Percentiles rank a stretch among this genome's conserved stretches.
phyloP scores from a whole-genome alignment of 805 yeast species.

The Ascoidea rubescens region DNA sequence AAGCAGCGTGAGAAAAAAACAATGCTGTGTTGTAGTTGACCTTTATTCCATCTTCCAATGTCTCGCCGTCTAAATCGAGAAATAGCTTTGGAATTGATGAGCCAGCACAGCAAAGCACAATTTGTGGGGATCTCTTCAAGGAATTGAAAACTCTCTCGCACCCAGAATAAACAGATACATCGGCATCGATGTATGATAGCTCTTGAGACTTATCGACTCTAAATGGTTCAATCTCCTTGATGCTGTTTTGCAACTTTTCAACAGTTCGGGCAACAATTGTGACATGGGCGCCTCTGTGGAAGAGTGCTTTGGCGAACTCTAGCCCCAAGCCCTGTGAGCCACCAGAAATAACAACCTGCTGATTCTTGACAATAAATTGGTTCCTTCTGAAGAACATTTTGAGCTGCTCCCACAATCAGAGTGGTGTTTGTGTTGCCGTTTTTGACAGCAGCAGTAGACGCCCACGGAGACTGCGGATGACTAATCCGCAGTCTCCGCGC shows the following conservation, averaged over 20 bases:
- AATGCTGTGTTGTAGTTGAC: slow-evolving; percentile 65
- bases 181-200: slow-evolving; percentile 40
- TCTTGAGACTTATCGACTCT: slow-evolving; percentile 13
- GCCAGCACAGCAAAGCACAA: slow-evolving; percentile 80
- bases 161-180: slow-evolving; percentile 41
- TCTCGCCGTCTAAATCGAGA: slow-evolving; percentile 43
- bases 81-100: slow-evolving; percentile 70
- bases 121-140: slow-evolving; percentile 37
- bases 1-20: slow-evolving; percentile 52
- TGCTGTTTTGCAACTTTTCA: slow-evolving; percentile 37
- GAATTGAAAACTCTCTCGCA: slow-evolving; percentile 29
- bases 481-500: no score
- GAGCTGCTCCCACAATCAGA: no score
- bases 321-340: slow-evolving; percentile 92
- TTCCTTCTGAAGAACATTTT: background rate
- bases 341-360: slow-evolving; percentile 69
- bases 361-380: slow-evolving; percentile 25
- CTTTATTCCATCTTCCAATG: slow-evolving; percentile 46
- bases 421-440: no score
- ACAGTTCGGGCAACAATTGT: slow-evolving; percentile 69
- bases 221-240: slow-evolving; percentile 24
- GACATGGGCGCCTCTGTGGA: slow-evolving; percentile 44
- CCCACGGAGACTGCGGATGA: no score
- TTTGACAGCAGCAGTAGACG: no score
- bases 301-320: slow-evolving; percentile 51